These are phyloP conservation scores for Gastroboletus turbinatus DNA, from an alignment of 1,284 basidiomycete species.

Conservation along the genomic window DNA sequence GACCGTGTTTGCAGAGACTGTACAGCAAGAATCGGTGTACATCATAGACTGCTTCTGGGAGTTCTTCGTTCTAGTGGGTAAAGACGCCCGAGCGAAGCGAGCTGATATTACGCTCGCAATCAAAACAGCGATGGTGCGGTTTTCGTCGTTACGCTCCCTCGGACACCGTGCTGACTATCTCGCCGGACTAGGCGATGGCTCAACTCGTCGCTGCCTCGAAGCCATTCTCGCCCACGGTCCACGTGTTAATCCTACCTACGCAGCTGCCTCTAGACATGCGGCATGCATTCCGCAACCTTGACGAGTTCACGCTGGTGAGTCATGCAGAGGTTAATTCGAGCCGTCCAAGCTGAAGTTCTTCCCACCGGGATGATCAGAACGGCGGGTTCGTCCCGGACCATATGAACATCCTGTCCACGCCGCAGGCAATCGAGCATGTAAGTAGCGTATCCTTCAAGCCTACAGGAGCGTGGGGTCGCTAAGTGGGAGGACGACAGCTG, in stretches of 20 bases:
- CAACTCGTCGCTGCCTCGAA: slow-evolving; percentile 45
- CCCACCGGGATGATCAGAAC: slow-evolving; percentile 47
- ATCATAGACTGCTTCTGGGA: slow-evolving; percentile 76
- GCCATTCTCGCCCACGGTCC: slow-evolving; percentile 69
- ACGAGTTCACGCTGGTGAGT: slow-evolving; percentile 58
- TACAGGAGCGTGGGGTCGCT: not conserved
- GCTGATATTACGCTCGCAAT: slow-evolving; percentile 62
- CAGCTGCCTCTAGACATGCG: slow-evolving; percentile 68
- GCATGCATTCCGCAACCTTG: slow-evolving; percentile 62
- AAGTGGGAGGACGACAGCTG: slow-evolving; percentile 14
- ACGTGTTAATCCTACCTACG: slow-evolving; percentile 69
- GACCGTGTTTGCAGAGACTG: slow-evolving; percentile 24
- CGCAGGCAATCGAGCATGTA: slow-evolving; percentile 60
- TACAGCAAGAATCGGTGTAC: slow-evolving; percentile 47
- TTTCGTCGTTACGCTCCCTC: slow-evolving; percentile 1
- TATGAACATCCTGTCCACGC: slow-evolving; percentile 69
- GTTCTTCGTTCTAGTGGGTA: slow-evolving; percentile 72
- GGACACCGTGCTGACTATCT: not conserved
- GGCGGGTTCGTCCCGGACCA: slow-evolving; percentile 61
- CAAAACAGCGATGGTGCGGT: slow-evolving; percentile 49
- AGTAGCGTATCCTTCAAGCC: slow-evolving; percentile 22
- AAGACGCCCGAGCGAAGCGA: slow-evolving; percentile 56
- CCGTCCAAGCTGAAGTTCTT: not conserved
- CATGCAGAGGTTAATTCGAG: not conserved
- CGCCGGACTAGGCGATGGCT: slow-evolving; percentile 51